Evolutionary conservation across 805 yeast genomes (phyloP), one percentile per base, ranked within the genome.

Genomic region (Crinitomyces ghanaensis): DNA sequence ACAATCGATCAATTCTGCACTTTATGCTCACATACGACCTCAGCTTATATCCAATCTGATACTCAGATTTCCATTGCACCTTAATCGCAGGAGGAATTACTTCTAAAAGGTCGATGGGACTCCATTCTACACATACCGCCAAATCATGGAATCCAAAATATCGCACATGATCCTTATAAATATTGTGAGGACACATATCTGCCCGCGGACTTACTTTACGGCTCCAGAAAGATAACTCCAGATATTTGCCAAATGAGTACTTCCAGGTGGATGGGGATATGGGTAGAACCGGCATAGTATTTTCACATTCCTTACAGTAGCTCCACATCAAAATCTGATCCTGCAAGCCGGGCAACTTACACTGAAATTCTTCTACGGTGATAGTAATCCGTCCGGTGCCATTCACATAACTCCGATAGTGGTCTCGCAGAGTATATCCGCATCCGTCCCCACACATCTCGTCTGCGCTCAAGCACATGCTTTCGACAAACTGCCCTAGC

Each of bases 231-330:
- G 79, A 63, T 15, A 86, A 60, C 58, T 91, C 97, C 16, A 91
- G 60, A 51, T 81, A 91, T 50, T 93, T 93, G 0, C 97, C 98
- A 56, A 91, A 77, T 0, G 97, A 88, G 42, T 76, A 77, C 48
- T 77, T 84, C 77, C 93, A 86, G 0, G 96, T 76, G 25, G 75
- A 75, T 31, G 84, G 88, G 46, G 81, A 79, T 77, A 93, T 73
- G 13, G 82, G 81, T 9, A 77, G 59, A 4, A 79, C 74, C 0
- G 95, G 91, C 2, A 93, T 75, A 0, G 77, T 64, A 23, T 66
- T 69, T 9, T 74, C 70, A 53, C 99, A 91, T 31, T 64, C 66
- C 37, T 78, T 81, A 54, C 99, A 91, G 43, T 69, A 74, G 51
- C 93, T 81, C 98, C 98, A 91, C 62, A 86, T 78, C 34, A 85